These are phyloP conservation scores for Colletotrichum siamense DNA, from an alignment of 2,329 filamentous ascomycete species.

Conservation along the genomic window DNA sequence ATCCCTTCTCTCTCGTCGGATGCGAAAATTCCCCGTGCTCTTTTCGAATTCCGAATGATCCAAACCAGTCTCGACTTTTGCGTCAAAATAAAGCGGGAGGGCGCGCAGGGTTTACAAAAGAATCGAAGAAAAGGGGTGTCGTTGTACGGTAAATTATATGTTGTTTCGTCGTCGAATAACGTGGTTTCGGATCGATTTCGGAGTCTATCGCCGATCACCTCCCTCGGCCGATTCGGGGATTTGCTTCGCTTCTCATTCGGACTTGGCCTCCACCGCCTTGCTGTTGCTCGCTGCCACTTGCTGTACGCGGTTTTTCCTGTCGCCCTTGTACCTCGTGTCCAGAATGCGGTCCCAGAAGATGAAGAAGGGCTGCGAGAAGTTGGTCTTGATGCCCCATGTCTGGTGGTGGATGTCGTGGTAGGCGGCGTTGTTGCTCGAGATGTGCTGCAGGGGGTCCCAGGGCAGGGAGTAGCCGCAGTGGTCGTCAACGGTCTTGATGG, in stretches of 20 bases:
- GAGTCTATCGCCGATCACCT: background rate
- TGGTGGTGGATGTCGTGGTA: slow-evolving; percentile 99
- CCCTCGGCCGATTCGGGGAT: background rate
- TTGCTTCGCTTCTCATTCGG: background rate
- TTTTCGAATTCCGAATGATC: background rate
- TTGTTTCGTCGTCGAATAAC: background rate
- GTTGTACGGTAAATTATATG: slow-evolving; percentile 2
- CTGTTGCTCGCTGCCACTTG: background rate
- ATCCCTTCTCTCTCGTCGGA: background rate
- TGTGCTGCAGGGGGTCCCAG: slow-evolving; percentile 89
- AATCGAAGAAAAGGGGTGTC: background rate
- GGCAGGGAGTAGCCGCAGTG: slow-evolving; percentile 97
- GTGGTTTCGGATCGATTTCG: background rate
- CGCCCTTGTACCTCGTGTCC: slow-evolving; percentile 83
- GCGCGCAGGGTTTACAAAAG: background rate
- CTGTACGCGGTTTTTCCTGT: slow-evolving; percentile 34
- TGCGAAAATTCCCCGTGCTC: background rate
- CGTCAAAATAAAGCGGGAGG: background rate
- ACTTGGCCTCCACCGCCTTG: slow-evolving; percentile 13
- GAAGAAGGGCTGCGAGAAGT: slow-evolving; percentile 91
- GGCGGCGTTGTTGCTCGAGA: slow-evolving; percentile 93
- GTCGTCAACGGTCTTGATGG: slow-evolving; percentile 96
- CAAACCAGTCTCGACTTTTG: slow-evolving; percentile 8
- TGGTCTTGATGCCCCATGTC: slow-evolving; percentile 98
- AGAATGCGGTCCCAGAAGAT: slow-evolving; percentile 91